Evolutionary conservation across 139 green algal species (phyloP).

Genomic region (Tetraselmis chui): DNA sequence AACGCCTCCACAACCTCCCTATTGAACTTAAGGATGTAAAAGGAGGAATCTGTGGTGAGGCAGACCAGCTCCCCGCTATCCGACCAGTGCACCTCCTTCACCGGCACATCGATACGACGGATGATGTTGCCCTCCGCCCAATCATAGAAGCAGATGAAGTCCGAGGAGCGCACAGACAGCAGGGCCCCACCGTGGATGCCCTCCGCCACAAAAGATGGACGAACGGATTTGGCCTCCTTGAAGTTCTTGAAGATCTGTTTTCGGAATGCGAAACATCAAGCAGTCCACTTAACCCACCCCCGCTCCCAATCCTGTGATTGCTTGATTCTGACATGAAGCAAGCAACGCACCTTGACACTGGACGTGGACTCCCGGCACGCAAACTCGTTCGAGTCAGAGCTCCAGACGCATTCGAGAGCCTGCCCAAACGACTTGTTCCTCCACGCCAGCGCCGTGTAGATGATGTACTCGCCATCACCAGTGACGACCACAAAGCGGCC

Average conservation of each 20-base stretch:
- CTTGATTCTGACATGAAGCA: constrained; percentile 53
- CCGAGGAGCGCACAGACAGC: constrained; percentile 61
- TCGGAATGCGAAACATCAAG: too few relatives aligned
- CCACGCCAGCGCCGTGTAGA: constrained; percentile 98
- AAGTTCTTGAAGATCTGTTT: constrained; percentile 60
- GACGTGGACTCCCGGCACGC: constrained; percentile 64
- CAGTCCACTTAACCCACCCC: constrained; percentile 3
- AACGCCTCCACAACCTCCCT: constrained; percentile 47
- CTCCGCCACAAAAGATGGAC: constrained; percentile 71
- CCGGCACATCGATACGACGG: constrained; percentile 85
- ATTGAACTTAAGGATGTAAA: constrained; percentile 85
- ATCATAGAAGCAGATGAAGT: constrained; percentile 97
- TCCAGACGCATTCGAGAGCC: constrained; percentile 91
- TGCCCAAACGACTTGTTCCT: constrained; percentile 94
- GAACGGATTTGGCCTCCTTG: constrained; percentile 73
- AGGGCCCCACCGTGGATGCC: constrained; percentile 84
- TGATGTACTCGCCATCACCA: constrained; percentile 96
- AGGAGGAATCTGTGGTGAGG: constrained; percentile 68
- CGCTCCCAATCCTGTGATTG: constrained; percentile 42
- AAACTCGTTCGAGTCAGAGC: constrained; percentile 79
- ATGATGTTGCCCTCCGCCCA: constrained; percentile 77
- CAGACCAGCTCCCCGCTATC: constrained; percentile 80
- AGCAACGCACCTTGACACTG: constrained; percentile 37
- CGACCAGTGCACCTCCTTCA: constrained; percentile 77
- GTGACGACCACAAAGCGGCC: constrained; percentile 95